Evolutionary conservation across 192 early-diverging fungal genomes (phyloP).

Genomic region (Backusella tuberculispora): DNA sequence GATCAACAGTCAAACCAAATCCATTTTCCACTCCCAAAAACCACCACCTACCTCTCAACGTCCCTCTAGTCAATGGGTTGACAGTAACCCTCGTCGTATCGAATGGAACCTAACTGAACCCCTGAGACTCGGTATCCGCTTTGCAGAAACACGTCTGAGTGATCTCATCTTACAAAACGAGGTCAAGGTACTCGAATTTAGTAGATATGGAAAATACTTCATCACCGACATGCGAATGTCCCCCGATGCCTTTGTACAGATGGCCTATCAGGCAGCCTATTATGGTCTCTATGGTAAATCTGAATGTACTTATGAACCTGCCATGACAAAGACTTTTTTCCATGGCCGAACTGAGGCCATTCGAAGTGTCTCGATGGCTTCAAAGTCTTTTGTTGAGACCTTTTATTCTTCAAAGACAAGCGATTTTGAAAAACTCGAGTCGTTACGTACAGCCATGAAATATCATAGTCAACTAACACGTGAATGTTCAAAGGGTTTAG

Average conservation of each 20-base stretch:
- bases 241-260: constrained; percentile 50
- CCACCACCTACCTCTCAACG: background rate
- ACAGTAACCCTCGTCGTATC: constrained; percentile 45
- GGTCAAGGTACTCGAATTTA: constrained; percentile 64
- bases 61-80: background rate
- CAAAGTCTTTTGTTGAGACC: constrained; percentile 60
- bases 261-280: constrained; percentile 81
- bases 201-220: constrained; percentile 47
- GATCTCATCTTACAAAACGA: constrained; percentile 60
- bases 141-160: constrained; percentile 46
- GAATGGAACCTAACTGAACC: constrained; percentile 46
- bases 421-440: constrained; percentile 39
- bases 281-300: constrained; percentile 69
- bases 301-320: constrained; percentile 81
- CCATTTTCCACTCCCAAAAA: constrained; percentile 42
- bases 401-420: constrained; percentile 61
- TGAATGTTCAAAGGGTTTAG: constrained; percentile 70
- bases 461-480: constrained; percentile 66
- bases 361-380: constrained; percentile 67
- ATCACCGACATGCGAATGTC: constrained; percentile 41
- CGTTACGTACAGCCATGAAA: constrained; percentile 62
- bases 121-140: constrained; percentile 43
- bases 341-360: constrained; percentile 86
- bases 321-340: constrained; percentile 67
- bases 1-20: constrained; percentile 46